phyloP scores from a whole-genome alignment of 164 flowering plant genomes.

The Tetracentron sinense region DNA sequence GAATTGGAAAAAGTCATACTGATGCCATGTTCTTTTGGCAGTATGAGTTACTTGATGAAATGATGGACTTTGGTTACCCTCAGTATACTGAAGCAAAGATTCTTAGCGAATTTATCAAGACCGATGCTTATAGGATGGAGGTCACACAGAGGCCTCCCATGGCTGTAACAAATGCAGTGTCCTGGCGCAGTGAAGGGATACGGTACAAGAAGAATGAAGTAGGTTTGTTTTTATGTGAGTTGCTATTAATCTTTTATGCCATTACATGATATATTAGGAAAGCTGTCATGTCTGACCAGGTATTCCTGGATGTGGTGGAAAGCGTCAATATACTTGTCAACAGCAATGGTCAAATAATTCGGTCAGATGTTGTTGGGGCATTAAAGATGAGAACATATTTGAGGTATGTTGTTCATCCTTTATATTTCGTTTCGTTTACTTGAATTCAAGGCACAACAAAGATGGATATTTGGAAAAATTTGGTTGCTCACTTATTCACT shows the following conservation, averaged over 20 bases:
- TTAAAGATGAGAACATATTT: conserved; percentile 96
- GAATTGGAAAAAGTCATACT: conserved; percentile 11
- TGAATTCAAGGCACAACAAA: background rate
- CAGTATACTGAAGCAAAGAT: conserved; percentile 97
- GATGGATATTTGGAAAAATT: background rate
- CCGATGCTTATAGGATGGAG: conserved; percentile 99
- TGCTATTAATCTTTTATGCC: background rate
- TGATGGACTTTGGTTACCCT: conserved; percentile 99
- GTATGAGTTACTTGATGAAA: conserved; percentile 98
- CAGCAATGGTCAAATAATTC: conserved; percentile 92
- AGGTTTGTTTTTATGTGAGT: conserved; percentile 14
- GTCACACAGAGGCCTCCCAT: conserved; percentile 96
- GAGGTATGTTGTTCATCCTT: conserved; percentile 42
- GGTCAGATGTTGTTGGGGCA: conserved; percentile 98
- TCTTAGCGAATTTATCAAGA: conserved; percentile 96
- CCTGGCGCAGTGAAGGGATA: conserved; percentile 99
- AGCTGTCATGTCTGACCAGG: conserved; percentile 38
- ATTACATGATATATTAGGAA: conserved; percentile 4
- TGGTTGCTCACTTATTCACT: too few species aligned
- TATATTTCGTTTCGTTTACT: background rate
- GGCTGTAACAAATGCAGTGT: conserved; percentile 99
- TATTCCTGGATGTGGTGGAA: conserved; percentile 96
- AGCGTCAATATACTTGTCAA: conserved; percentile 97
- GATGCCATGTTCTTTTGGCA: conserved; percentile 28
- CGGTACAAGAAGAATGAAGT: conserved; percentile 97